Evolutionary conservation across 208 protist species (phyloP).

Genomic region (Wallacemonas sp.): DNA sequence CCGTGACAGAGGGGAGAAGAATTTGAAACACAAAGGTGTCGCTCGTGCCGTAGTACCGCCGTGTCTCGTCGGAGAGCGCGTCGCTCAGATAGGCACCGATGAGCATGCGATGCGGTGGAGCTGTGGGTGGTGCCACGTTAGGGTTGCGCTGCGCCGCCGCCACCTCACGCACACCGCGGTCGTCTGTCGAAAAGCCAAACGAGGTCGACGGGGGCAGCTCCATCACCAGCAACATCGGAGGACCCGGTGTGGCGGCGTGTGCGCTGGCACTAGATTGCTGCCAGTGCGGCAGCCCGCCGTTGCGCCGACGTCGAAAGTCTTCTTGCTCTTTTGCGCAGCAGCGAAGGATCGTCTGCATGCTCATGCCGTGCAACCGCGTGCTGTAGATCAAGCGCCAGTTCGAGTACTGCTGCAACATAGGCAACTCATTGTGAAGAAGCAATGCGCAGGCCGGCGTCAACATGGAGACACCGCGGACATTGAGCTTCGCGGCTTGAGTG

Average conservation of each 20-base stretch:
- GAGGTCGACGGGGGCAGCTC: slow-evolving; percentile 46
- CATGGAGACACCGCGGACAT: slow-evolving; percentile 32
- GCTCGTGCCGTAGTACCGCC: slow-evolving; percentile 65
- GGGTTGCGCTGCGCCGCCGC: not conserved
- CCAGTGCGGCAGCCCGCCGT: not conserved
- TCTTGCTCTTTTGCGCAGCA: slow-evolving; percentile 52
- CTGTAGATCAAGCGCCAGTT: slow-evolving; percentile 78
- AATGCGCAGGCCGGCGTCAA: slow-evolving; percentile 44
- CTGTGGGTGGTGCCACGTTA: not conserved
- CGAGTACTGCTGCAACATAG: slow-evolving; percentile 56
- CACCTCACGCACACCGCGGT: slow-evolving; percentile 33
- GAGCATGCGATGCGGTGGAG: slow-evolving; percentile 29
- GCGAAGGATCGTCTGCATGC: slow-evolving; percentile 44
- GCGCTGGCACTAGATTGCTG: not conserved
- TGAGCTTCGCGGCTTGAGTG: not conserved
- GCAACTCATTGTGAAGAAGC: slow-evolving; percentile 60
- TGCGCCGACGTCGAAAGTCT: slow-evolving; percentile 5
- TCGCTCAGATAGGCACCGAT: slow-evolving; percentile 72
- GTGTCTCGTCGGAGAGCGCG: slow-evolving; percentile 33
- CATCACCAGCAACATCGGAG: slow-evolving; percentile 67
- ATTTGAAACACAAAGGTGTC: slow-evolving; percentile 84
- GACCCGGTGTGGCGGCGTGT: not conserved
- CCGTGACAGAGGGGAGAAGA: slow-evolving; percentile 40
- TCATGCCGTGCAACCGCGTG: slow-evolving; percentile 64
- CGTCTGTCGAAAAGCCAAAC: slow-evolving; percentile 33